Conservation (phyloP, 352 stramenopile species). For the Lagenidium giganteum region DNA sequence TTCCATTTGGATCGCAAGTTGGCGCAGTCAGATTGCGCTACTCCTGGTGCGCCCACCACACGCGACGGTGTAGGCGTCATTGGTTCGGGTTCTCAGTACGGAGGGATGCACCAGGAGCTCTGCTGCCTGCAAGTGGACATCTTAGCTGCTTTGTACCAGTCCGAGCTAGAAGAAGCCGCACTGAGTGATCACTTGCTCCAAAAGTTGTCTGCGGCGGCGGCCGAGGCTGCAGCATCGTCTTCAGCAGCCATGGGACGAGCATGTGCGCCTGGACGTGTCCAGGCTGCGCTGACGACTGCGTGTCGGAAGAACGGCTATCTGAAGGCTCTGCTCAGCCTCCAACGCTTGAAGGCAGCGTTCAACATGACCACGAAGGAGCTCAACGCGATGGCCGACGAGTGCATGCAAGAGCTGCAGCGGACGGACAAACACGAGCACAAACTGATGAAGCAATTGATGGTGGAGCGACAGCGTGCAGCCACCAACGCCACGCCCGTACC, state of each 20-base stretch:
- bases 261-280: slow-evolving; percentile 7
- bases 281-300: slow-evolving; percentile 27
- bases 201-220: slow-evolving; percentile 21
- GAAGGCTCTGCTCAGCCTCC: slow-evolving; percentile 35
- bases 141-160: slow-evolving; percentile 38
- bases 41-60: neutral
- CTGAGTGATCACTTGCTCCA: too few relatives aligned
- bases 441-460: slow-evolving; percentile 11
- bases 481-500: neutral
- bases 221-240: neutral
- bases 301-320: slow-evolving; percentile 52
- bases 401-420: slow-evolving; percentile 34
- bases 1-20: slow-evolving; percentile 10
- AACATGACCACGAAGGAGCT: slow-evolving; percentile 12
- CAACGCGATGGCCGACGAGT: slow-evolving; percentile 22
- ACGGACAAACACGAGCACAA: slow-evolving; percentile 37
- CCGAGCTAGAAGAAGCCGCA: slow-evolving; percentile 46
- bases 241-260: neutral
- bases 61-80: slow-evolving; percentile 35
- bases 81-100: slow-evolving; percentile 53
- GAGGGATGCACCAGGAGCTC: slow-evolving; percentile 43
- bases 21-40: slow-evolving; percentile 9
- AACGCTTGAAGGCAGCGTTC: slow-evolving; percentile 23
- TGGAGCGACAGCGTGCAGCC: too few relatives aligned
- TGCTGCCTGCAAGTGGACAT: slow-evolving; percentile 52